phyloP scores from a whole-genome alignment of 2,329 filamentous ascomycete genomes.

The Xylaria sp. region DNA sequence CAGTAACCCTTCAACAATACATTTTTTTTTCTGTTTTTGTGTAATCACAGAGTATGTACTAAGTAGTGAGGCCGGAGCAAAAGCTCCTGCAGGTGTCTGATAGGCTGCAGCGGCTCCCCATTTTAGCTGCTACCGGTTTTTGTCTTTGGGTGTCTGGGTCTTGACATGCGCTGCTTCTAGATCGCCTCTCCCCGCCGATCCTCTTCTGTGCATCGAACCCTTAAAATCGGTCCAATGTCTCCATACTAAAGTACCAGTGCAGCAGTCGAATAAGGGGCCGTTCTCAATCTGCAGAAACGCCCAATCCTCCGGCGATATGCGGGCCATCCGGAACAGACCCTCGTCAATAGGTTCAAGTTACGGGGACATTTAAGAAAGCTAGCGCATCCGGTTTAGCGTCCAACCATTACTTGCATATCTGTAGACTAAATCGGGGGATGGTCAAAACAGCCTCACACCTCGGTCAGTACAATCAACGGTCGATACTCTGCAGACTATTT shows the following conservation, averaged over 20 bases:
- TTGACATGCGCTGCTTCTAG: conserved; percentile 28
- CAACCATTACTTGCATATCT: conserved; percentile 12
- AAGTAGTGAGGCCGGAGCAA: conserved; percentile 44
- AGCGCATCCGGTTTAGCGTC: conserved; percentile 22
- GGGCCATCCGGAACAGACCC: conserved; percentile 19
- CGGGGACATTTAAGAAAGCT: conserved; percentile 8
- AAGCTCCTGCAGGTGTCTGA: conserved; percentile 43
- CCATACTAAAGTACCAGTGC: neutral
- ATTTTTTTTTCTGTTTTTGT: conserved; percentile 41
- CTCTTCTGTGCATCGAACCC: conserved; percentile 26
- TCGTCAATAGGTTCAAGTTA: conserved; percentile 18
- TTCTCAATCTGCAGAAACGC: conserved; percentile 16
- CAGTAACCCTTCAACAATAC: conserved; percentile 27
- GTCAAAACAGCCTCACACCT: conserved; percentile 22
- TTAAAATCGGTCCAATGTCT: conserved; percentile 32
- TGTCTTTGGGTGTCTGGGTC: conserved; percentile 15
- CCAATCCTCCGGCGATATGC: conserved; percentile 13
- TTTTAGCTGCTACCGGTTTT: conserved; percentile 29
- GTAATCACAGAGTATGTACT: conserved; percentile 36
- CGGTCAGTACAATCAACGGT: conserved; percentile 5
- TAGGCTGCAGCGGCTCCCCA: conserved; percentile 40
- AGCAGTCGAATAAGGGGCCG: neutral
- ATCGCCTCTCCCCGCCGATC: conserved; percentile 33
- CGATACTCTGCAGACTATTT: neutral
- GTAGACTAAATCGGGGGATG: conserved; percentile 18